Conservation (phyloP, 2,329 filamentous ascomycete genomes). For the Alternaria postmessia region DNA sequence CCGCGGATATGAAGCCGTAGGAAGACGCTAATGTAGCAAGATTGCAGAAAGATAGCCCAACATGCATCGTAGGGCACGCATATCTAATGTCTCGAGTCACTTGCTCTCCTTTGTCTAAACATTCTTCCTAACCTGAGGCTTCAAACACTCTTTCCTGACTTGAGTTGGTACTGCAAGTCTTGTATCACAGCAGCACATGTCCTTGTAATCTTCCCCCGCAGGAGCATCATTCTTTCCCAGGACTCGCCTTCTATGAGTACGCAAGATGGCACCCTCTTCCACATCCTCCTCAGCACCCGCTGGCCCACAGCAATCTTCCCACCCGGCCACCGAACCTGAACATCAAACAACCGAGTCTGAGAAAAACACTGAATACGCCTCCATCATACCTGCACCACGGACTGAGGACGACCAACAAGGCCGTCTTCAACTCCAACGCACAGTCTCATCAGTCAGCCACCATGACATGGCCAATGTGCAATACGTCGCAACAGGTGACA, state of each 20-base stretch:
- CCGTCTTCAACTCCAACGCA: slow-evolving; percentile 41
- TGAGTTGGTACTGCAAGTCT: neutral
- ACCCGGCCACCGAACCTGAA: slow-evolving; percentile 25
- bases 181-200: neutral
- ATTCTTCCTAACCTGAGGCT: too few relatives aligned
- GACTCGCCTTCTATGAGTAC: slow-evolving; percentile 33
- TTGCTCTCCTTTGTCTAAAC: neutral
- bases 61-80: slow-evolving; percentile 18
- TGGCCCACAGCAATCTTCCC: slow-evolving; percentile 6
- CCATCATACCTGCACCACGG: slow-evolving; percentile 33
- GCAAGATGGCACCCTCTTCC: slow-evolving; percentile 39
- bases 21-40: slow-evolving; percentile 19
- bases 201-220: neutral
- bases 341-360: slow-evolving; percentile 30
- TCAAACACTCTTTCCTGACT: neutral
- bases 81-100: slow-evolving; percentile 18
- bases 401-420: slow-evolving; percentile 12
- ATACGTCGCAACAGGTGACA: slow-evolving; percentile 41
- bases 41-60: slow-evolving; percentile 17
- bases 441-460: slow-evolving; percentile 42
- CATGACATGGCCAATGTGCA: slow-evolving; percentile 43
- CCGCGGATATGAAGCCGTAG: slow-evolving; percentile 22
- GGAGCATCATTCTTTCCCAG: neutral
- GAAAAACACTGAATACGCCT: slow-evolving; percentile 39
- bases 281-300: slow-evolving; percentile 30